Conservation (phyloP, 495 filamentous ascomycete genomes). For the Trichoderma orchidacearum region DNA sequence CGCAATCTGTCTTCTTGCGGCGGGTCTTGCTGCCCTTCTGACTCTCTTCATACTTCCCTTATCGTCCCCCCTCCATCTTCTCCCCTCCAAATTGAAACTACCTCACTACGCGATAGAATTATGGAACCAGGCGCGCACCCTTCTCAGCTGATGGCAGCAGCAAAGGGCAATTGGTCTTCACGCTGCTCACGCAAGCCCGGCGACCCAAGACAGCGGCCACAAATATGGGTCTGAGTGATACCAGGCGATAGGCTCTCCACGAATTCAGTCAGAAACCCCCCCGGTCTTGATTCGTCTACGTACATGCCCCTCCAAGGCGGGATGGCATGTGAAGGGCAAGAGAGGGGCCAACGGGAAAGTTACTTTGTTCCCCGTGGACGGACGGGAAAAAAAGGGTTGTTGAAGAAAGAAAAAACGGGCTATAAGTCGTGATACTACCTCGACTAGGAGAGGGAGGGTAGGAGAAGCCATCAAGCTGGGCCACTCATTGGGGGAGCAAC, state of each 20-base stretch:
- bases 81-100: background rate
- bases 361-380: too few species aligned
- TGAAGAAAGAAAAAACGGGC: too few species aligned
- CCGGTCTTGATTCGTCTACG: background rate
- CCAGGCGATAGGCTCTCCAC: background rate
- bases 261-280: background rate
- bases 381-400: too few species aligned
- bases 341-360: too few species aligned
- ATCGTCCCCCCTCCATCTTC: background rate
- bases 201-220: background rate
- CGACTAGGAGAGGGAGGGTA: background rate
- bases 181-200: background rate
- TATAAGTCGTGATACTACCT: too few species aligned
- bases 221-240: background rate
- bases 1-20: background rate
- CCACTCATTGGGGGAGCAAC: background rate
- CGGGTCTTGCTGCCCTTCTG: background rate
- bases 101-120: background rate
- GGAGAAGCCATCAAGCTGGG: background rate
- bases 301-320: background rate
- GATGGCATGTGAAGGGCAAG: background rate
- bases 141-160: background rate
- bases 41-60: background rate
- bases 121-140: background rate
- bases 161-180: background rate